Percentiles rank a stretch among this genome's conserved stretches.
These are phyloP conservation scores for Kuraishia ogatae DNA, from an alignment of 805 yeast species.

Conservation along the genomic window DNA sequence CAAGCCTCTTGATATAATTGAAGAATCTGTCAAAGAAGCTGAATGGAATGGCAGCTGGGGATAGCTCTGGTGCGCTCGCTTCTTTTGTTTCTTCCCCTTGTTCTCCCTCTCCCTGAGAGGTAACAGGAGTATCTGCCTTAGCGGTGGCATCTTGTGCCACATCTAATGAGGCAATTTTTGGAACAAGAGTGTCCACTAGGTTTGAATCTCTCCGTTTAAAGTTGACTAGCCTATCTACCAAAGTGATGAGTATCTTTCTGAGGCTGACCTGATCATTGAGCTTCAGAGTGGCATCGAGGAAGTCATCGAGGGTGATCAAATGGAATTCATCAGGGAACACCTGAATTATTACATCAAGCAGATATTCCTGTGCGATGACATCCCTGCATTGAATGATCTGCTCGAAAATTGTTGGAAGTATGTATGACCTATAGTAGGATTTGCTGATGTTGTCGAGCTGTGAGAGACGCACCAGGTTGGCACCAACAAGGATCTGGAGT, in stretches of 20 bases:
- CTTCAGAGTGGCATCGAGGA: conserved; percentile 56
- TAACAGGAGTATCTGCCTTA: neutral
- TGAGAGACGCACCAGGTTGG: conserved; percentile 81
- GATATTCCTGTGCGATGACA: conserved; percentile 83
- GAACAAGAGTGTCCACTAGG: conserved; percentile 6
- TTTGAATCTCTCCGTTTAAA: conserved; percentile 35
- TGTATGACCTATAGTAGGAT: conserved; percentile 34
- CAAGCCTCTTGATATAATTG: conserved; percentile 49
- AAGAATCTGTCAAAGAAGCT: conserved; percentile 58
- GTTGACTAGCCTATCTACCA: conserved; percentile 63
- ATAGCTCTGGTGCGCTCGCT: conserved; percentile 3
- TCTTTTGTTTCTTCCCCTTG: conserved; percentile 2
- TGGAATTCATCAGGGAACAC: conserved; percentile 94
- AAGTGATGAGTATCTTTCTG: conserved; percentile 54
- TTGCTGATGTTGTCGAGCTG: conserved; percentile 73
- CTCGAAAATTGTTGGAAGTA: conserved; percentile 76
- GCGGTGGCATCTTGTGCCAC: conserved; percentile 7
- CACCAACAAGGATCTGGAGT: conserved; percentile 84
- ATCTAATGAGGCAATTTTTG: conserved; percentile 1
- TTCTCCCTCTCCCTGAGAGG: neutral
- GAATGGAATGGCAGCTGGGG: conserved; percentile 9
- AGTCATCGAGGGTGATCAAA: conserved; percentile 56
- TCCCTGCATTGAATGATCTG: conserved; percentile 92
- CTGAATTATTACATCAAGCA: conserved; percentile 85
- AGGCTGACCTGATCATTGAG: conserved; percentile 67